These are phyloP conservation scores for Pichia sp. DNA, from an alignment of 1,139 yeast genomes.

Conservation along the genomic window DNA sequence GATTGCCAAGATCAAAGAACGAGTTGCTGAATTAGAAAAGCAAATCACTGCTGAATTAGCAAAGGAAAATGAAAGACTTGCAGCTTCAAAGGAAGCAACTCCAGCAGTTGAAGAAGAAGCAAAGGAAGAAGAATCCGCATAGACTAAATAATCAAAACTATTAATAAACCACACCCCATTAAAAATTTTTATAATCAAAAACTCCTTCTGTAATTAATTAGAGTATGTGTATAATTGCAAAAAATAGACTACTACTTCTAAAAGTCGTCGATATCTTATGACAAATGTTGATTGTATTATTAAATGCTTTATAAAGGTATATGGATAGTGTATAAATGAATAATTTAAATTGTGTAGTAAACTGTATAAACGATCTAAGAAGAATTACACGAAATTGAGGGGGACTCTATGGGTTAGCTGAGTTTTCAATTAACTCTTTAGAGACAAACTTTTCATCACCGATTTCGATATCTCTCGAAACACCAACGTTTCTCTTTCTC, in stretches of 20 bases:
- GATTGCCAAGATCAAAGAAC: constrained; percentile 46
- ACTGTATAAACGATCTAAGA: no score
- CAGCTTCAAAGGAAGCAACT: constrained; percentile 13
- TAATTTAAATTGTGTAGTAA: neutral
- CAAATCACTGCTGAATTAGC: constrained; percentile 31
- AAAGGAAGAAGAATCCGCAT: neutral
- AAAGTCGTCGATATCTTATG: no score
- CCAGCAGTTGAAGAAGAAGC: constrained; percentile 10
- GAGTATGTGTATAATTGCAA: neutral
- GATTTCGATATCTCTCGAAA: constrained; percentile 31
- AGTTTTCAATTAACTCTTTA: constrained; percentile 14
- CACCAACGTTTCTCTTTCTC: constrained; percentile 45
- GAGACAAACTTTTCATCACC: constrained; percentile 31
- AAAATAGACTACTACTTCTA: neutral
- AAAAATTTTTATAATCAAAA: neutral
- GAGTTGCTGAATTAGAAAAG: constrained; percentile 31
- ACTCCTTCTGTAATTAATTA: neutral
- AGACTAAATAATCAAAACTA: neutral
- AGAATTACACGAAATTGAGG: no score
- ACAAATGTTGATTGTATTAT: no score
- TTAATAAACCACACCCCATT: neutral
- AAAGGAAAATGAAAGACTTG: constrained; percentile 28
- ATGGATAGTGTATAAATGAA: neutral
- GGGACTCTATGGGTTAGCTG: neutral
- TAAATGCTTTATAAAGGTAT: no score